Evolutionary conservation across 1,139 yeast species (phyloP).

Genomic region (Yamadazyma siamensis): DNA sequence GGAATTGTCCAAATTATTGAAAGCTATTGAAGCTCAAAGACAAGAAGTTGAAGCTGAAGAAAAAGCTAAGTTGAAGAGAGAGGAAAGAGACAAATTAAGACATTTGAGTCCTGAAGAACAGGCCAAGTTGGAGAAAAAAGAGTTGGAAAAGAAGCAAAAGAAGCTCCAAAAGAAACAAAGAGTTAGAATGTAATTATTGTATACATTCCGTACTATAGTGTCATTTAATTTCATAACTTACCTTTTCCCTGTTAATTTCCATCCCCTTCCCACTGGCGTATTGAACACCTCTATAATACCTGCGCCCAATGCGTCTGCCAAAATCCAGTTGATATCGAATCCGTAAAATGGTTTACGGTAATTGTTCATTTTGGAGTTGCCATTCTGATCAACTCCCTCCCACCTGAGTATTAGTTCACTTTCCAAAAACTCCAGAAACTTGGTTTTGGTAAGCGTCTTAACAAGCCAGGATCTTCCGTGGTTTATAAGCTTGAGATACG

Average conservation of each 20-base stretch:
- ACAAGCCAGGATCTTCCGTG: conserved; percentile 51
- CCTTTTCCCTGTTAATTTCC: conserved; percentile 56
- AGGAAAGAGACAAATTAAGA: conserved; percentile 53
- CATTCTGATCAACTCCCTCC: conserved; percentile 35
- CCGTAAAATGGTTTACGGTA: conserved; percentile 61
- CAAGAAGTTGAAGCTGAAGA: conserved; percentile 68
- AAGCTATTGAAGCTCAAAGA: conserved; percentile 54
- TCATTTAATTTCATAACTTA: conserved; percentile 9
- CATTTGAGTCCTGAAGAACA: conserved; percentile 68
- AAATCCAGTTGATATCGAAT: conserved; percentile 55
- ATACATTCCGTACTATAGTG: not conserved
- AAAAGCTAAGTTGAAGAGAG: conserved; percentile 67
- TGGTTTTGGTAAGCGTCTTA: conserved; percentile 37
- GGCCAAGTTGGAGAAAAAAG: conserved; percentile 71
- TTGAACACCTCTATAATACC: conserved; percentile 65
- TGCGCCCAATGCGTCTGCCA: conserved; percentile 66
- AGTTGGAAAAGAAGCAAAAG: conserved; percentile 40
- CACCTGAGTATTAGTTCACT: conserved; percentile 46
- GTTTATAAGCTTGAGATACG: conserved; percentile 46
- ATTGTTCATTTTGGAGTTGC: conserved; percentile 34
- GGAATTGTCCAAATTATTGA: conserved; percentile 59
- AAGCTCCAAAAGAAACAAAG: conserved; percentile 41
- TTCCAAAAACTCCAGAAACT: conserved; percentile 55
- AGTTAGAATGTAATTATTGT: conserved; percentile 28
- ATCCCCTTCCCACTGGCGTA: conserved; percentile 71